Evolutionary conservation across 1,139 yeast species (phyloP), one percentile per base, ranked within the genome.

Genomic region (Sugiyamaella grinbergsii): DNA sequence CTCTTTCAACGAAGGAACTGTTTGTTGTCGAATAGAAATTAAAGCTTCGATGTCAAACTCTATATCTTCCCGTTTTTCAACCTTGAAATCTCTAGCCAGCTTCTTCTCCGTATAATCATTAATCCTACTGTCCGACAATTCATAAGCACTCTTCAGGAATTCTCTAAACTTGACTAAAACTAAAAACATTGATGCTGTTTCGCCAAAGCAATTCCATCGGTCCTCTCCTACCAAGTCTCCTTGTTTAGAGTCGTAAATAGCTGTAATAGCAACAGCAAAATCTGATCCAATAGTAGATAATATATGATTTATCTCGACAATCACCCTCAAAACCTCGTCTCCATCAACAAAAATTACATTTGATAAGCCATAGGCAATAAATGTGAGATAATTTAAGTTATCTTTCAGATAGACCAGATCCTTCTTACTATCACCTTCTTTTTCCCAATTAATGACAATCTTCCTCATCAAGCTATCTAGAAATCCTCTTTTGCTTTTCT

Each of bases 401-500:
- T n/a, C 50, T 16, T 51, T 57, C 19, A 54, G 55, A 29, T 24
- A 56, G 31, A 7, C 5, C 11, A 43, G 11, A 43, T 43, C 47
- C 19, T 15, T 20, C 3, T 18, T 11, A 10, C 10, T 5, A 18
- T 38, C 52, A 23, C 31, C 49, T 43, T 13, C 43, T 40, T 24
- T 50, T 48, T 38, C 44, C 50, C 20, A 56, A 56, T 15, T 67
- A 36, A 31, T 64, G 63, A 68, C 70, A 62, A 11, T 62, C 67
- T n/a, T 64, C 47, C 67, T 71, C 20, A 67, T 52, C n/a, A 77
- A 45, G 2, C 70, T 65, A 3, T 56, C 58, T 24, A 75, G 60
- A 45, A 84, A 74, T 61, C 76, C 81, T 56, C 73, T 77, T 48
- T 76, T 72, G 0, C 83, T 72, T 1, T 73, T 65, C 45, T 73